A percentile compares a stretch with the other conserved stretches of the same genome.
These are phyloP conservation scores for Coix lacrymajobi DNA, from an alignment of 176 grass and related monocot species.

Conservation along the genomic window DNA sequence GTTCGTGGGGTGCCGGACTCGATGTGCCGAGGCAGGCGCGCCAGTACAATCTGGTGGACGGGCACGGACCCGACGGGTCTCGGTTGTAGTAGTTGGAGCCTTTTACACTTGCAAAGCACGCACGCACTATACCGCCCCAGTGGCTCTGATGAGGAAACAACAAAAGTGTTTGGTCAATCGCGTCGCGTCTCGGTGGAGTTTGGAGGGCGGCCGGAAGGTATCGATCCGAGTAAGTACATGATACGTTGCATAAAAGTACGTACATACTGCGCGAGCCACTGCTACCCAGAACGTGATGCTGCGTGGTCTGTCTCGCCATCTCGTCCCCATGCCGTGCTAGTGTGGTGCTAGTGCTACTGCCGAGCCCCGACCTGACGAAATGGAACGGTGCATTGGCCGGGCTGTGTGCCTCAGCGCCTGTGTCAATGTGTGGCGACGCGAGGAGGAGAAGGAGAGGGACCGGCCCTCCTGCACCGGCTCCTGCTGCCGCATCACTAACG, in stretches of 20 bases:
- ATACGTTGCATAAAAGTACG: not conserved
- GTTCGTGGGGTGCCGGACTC: constrained; percentile 18
- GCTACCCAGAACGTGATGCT: not conserved
- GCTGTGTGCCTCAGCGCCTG: not conserved
- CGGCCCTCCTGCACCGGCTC: not conserved
- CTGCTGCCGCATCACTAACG: constrained; percentile 11
- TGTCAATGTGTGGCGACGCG: not conserved
- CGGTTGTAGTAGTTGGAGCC: not conserved
- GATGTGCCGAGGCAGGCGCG: constrained; percentile 8
- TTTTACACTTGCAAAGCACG: not conserved
- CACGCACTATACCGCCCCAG: not conserved
- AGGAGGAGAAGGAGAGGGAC: not conserved
- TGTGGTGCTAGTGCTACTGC: not conserved
- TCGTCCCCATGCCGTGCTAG: not conserved
- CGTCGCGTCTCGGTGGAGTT: not conserved
- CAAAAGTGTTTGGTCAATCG: not conserved
- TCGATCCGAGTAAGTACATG: not conserved
- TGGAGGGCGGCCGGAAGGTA: not conserved
- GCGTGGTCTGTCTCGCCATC: not conserved
- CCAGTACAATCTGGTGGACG: not conserved
- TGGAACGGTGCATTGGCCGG: not conserved
- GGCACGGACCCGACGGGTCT: constrained; percentile 8
- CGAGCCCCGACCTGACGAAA: not conserved
- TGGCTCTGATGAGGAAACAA: not conserved
- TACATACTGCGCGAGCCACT: constrained; percentile 1